Evolutionary conservation across 257 asterid species (phyloP).

Genomic region (Nicotiana sylvestris): DNA sequence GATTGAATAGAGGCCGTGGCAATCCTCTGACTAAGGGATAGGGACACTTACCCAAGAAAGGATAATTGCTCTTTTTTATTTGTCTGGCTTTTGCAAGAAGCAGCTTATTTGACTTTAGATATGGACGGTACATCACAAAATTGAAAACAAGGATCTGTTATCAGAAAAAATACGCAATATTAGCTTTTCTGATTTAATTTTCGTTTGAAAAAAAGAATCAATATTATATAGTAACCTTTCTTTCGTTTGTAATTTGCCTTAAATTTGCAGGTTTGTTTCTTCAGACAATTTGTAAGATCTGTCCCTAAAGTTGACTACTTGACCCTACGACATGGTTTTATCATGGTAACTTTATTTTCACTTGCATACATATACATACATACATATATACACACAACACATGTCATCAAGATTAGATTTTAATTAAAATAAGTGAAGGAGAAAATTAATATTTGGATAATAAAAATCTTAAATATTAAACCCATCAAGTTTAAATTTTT

Average conservation of each 20-base stretch:
- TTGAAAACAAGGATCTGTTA: too few species aligned
- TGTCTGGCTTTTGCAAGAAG: background rate
- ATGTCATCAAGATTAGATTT: too few species aligned
- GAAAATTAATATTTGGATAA: too few species aligned
- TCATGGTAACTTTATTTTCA: slow-evolving; percentile 43
- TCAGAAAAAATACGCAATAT: too few species aligned
- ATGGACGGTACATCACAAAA: background rate
- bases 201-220: background rate
- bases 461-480: too few species aligned
- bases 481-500: too few species aligned
- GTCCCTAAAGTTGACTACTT: slow-evolving; percentile 86
- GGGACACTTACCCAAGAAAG: background rate
- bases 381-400: too few species aligned
- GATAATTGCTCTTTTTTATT: too few species aligned
- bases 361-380: background rate
- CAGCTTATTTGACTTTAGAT: background rate
- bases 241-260: background rate
- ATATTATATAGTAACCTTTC: background rate
- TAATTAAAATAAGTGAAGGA: too few species aligned
- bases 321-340: slow-evolving; percentile 90
- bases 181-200: too few species aligned
- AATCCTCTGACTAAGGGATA: background rate
- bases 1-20: too few species aligned
- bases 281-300: slow-evolving; percentile 81
- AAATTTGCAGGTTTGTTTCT: slow-evolving; percentile 66